Conservation (phyloP, 306 rosid species). For the Alnus rubra region DNA sequence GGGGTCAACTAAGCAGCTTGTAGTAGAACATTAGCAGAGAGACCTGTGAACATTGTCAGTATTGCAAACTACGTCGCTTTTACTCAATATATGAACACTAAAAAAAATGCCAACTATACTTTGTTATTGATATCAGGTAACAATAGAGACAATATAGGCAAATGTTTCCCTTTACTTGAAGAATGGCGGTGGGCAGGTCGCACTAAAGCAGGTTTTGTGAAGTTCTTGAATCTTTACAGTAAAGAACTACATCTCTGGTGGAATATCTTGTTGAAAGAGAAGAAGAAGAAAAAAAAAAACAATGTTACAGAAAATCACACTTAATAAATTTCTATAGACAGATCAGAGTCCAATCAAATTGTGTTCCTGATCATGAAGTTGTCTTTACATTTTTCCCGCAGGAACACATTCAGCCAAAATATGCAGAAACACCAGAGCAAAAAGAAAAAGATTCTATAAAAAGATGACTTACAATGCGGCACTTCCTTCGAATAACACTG, state of each 20-base stretch:
- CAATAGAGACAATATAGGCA: neutral
- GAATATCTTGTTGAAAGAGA: neutral
- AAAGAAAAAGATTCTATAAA: slow-evolving; percentile 28
- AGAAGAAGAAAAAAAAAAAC: neutral
- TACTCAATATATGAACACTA: neutral
- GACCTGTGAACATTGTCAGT: neutral
- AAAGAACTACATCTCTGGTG: neutral
- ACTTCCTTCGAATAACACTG: slow-evolving; percentile 28
- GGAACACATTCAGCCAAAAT: neutral
- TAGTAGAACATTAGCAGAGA: neutral
- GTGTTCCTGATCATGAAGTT: slow-evolving; percentile 20
- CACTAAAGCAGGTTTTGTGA: neutral
- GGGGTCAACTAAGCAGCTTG: neutral
- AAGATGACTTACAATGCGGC: slow-evolving; percentile 18
- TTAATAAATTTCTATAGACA: slow-evolving; percentile 25
- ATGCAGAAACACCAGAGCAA: slow-evolving; percentile 24
- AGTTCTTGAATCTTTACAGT: neutral
- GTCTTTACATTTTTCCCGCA: neutral
- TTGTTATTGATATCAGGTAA: neutral
- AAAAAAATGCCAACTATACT: no score
- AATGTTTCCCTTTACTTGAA: neutral
- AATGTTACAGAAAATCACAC: neutral
- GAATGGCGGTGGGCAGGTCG: neutral
- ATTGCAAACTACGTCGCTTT: neutral
- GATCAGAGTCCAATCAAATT: slow-evolving; percentile 12